phyloP scores from a whole-genome alignment of 441 rosid species.

The Erysimum pusillum region DNA sequence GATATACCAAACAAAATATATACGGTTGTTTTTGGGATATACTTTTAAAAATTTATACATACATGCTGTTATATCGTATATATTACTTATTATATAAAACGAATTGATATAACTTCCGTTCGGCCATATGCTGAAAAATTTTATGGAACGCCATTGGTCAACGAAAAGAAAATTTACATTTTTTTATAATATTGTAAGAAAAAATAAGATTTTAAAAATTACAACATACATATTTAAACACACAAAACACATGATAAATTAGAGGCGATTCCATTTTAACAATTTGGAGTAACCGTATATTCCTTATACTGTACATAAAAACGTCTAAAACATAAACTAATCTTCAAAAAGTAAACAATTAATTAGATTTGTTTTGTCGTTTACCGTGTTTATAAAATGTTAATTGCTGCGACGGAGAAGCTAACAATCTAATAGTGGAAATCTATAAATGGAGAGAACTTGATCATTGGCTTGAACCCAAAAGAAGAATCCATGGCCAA shows the following conservation, averaged over 20 bases:
- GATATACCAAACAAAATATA: conserved; percentile 28
- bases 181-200: conserved; percentile 10
- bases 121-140: conserved; percentile 13
- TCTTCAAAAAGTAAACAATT: not conserved
- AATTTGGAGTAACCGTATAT: no score
- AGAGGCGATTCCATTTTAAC: not conserved
- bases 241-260: not conserved
- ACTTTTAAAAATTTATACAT: not conserved
- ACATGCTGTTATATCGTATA: not conserved
- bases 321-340: not conserved
- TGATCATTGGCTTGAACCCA: not conserved
- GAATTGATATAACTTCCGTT: not conserved
- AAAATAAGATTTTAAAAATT: not conserved
- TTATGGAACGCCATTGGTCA: conserved; percentile 12
- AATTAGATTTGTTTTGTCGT: not conserved
- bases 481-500: not conserved
- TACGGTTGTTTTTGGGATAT: not conserved
- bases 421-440: not conserved
- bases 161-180: not conserved
- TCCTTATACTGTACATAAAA: no score
- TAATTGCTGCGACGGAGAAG: not conserved
- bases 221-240: not conserved
- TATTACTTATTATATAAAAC: not conserved
- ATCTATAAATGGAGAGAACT: conserved; percentile 1
- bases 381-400: not conserved